Evolutionary conservation across 192 early-diverging fungal genomes (phyloP).

Genomic region (Endogone sp.): DNA sequence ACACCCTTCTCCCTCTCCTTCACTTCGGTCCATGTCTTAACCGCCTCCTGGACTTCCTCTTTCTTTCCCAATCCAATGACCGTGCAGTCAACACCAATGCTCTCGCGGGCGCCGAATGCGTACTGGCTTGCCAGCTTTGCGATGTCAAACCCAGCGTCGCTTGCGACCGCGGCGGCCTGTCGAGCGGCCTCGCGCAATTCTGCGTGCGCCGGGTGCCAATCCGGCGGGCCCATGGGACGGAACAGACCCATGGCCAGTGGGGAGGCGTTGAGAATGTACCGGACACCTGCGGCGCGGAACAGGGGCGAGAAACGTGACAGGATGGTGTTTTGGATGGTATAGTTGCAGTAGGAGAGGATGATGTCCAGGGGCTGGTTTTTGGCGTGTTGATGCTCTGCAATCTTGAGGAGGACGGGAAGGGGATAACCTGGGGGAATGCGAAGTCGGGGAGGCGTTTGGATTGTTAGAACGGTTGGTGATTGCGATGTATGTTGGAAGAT

Average conservation of each 20-base stretch:
- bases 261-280: slow-evolving; percentile 59
- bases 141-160: slow-evolving; percentile 33
- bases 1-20: slow-evolving; percentile 22
- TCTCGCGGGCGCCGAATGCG: slow-evolving; percentile 29
- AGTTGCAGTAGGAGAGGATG: slow-evolving; percentile 67
- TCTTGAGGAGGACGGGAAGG: slow-evolving; percentile 50
- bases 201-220: slow-evolving; percentile 68
- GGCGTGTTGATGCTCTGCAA: slow-evolving; percentile 52
- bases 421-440: slow-evolving; percentile 53
- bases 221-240: slow-evolving; percentile 33
- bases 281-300: slow-evolving; percentile 53
- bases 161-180: slow-evolving; percentile 38
- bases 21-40: slow-evolving; percentile 25
- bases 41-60: slow-evolving; percentile 42
- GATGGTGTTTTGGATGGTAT: slow-evolving; percentile 59
- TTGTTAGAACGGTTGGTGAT: too few relatives aligned
- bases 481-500: too few relatives aligned
- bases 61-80: slow-evolving; percentile 44
- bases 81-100: slow-evolving; percentile 33
- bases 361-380: slow-evolving; percentile 54
- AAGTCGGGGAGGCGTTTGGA: neutral
- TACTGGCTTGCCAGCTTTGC: slow-evolving; percentile 54
- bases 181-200: slow-evolving; percentile 44
- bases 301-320: slow-evolving; percentile 45
- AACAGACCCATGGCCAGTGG: slow-evolving; percentile 73